Evolutionary conservation across 2,329 filamentous ascomycete species (phyloP), one percentile per base, ranked within the genome.

Genomic region (Exophiala lecanii-corni): DNA sequence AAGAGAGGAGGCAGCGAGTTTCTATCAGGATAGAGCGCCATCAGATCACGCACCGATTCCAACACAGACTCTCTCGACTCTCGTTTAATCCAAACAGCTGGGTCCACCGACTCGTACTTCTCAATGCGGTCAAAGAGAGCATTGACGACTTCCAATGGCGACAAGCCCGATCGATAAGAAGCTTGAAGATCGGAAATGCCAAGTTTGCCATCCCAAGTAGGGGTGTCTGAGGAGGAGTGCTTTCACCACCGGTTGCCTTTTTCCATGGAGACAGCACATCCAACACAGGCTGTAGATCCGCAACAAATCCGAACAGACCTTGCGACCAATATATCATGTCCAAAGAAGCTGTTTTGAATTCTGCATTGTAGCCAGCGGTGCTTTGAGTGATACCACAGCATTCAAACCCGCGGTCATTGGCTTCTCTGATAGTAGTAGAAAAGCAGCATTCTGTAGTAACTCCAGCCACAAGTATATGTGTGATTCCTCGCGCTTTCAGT

Each of bases 391-490:
- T 58, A 12, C 72, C 66, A 62, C 76, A 79, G 58, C 73, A 78
- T 54, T 80, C 74, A 50, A 77, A 79, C 1, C 77, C 78, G n/a
- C 78, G 69, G 53, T 80, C 77, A 44, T 74, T 75, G 21, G 73
- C 74, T 58, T 80, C 77, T 26, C 75, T 63, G 2, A 75, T 63
- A 1, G 75, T 76, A 1, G 73, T 75, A 6, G 71, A 71, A 39
- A 80, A 75, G 52, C 75, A 79, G 51, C 74, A 75, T 53, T 79
- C 75, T 1, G 75, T 78, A 0, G 75, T 79, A 9, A 79, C 74
- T 1, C 76, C 76, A n/a, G 68, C 63, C 25, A 81, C 66, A 1
- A 81, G 60, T 1, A 81, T 58, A 58, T 81, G 75, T 2, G 76
- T 80, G 42, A 80, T 73, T 1, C 71, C 76, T 50, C 70, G 64